A percentile compares a stretch with the other conserved stretches of the same genome.
Conservation (phyloP, 495 filamentous ascomycete species). For the Cryomyces minteri region DNA sequence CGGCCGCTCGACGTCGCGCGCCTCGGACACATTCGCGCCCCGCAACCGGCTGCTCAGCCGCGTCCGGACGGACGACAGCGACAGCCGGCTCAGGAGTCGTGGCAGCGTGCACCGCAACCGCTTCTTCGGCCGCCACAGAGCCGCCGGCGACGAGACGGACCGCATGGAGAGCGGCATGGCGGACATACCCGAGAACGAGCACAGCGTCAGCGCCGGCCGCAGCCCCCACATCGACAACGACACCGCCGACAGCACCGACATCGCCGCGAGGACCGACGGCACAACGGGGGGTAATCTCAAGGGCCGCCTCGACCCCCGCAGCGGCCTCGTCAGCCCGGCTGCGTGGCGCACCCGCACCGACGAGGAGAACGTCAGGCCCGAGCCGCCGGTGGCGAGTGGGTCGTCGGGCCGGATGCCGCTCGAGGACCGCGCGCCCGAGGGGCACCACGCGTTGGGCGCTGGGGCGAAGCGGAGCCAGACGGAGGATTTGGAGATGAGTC, state of each 20-base stretch:
- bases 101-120: constrained; percentile 17
- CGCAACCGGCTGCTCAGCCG: constrained; percentile 9
- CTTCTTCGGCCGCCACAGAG: constrained; percentile 23
- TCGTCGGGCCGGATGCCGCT: not conserved
- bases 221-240: not conserved
- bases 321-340: constrained; percentile 12
- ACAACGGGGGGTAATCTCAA: too few species aligned
- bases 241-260: too few species aligned
- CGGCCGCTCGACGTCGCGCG: constrained; percentile 11
- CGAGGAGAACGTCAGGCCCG: constrained; percentile 7
- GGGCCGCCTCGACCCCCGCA: constrained; percentile 15
- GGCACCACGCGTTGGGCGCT: constrained; percentile 13
- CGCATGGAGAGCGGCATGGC: constrained; percentile 19
- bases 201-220: not conserved
- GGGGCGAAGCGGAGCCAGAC: constrained; percentile 3
- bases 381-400: constrained; percentile 27
- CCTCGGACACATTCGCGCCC: not conserved
- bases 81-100: constrained; percentile 1
- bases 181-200: constrained; percentile 9
- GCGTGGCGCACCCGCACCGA: constrained; percentile 8
- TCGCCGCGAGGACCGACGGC: too few species aligned
- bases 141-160: constrained; percentile 7
- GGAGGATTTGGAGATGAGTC: too few species aligned
- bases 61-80: constrained; percentile 9
- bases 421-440: constrained; percentile 12